Percentiles rank a stretch among this genome's conserved stretches.
phyloP scores from a whole-genome alignment of 345 rosid genomes.

The Hibiscus tridactylites region DNA sequence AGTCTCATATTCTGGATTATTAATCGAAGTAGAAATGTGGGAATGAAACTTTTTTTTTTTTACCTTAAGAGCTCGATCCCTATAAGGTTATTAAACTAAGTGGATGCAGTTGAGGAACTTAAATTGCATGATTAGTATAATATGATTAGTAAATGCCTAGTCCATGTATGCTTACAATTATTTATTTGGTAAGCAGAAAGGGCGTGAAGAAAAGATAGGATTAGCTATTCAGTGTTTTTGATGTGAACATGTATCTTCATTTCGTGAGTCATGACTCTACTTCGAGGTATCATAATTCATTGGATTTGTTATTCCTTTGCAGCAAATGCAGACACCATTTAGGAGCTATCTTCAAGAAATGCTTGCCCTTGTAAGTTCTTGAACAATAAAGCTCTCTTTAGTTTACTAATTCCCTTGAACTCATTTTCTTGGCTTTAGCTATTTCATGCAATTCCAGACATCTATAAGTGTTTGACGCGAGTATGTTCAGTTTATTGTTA shows the following conservation, averaged over 20 bases:
- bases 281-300: background rate
- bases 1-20: background rate
- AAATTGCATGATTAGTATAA: background rate
- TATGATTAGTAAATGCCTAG: background rate
- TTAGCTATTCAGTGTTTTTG: conserved; percentile 1
- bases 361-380: conserved; percentile 72
- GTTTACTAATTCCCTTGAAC: background rate
- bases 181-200: background rate
- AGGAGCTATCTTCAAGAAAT: conserved; percentile 84
- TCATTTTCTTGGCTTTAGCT: background rate
- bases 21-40: background rate
- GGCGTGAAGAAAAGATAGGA: background rate
- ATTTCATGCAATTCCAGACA: background rate
- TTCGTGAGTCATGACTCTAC: background rate
- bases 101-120: background rate
- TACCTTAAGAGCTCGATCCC: background rate
- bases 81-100: background rate
- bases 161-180: background rate
- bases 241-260: background rate
- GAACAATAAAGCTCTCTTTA: background rate
- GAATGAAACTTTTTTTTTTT: background rate
- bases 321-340: conserved; percentile 90
- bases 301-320: conserved; percentile 4
- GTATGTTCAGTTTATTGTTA: background rate
- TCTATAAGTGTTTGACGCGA: background rate